Conservation (phyloP, 176 grass and related monocot species). For the Aegilops sharonensis region DNA sequence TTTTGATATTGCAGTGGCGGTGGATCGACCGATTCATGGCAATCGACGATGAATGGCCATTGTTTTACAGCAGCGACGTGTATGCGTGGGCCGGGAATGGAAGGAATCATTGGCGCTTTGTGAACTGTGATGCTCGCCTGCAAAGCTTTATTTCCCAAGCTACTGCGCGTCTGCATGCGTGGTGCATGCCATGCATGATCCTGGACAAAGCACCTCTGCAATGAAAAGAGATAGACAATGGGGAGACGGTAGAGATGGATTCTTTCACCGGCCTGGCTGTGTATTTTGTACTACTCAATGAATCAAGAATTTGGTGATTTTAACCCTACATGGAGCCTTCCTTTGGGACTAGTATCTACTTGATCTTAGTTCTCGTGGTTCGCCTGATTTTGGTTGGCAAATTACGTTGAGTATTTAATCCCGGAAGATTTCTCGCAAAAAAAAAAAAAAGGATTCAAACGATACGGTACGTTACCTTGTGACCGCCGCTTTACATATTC, state of each 20-base stretch:
- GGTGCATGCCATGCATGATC: not conserved
- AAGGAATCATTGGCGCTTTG: slow-evolving; percentile 9
- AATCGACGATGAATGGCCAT: not conserved
- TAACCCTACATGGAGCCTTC: not conserved
- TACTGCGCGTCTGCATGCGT: not conserved
- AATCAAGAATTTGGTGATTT: not conserved
- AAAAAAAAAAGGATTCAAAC: not conserved
- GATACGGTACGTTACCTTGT: not conserved
- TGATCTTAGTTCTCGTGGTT: not conserved
- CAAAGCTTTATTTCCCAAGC: not conserved
- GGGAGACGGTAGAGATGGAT: not conserved
- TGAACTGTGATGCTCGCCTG: not conserved
- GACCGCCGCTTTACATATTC: not conserved
- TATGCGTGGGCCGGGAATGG: not conserved
- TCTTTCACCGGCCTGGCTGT: too few species aligned
- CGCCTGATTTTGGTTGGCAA: not conserved
- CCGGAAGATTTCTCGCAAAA: not conserved
- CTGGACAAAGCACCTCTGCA: not conserved
- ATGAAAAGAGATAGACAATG: not conserved
- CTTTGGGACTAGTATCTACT: not conserved
- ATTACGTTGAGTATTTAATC: not conserved
- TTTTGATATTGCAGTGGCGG: not conserved
- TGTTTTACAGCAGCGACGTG: too few species aligned
- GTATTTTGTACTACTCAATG: too few species aligned
- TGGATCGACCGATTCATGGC: not conserved